A percentile compares a stretch with the other conserved stretches of the same genome.
Conservation (phyloP, 176 grass and related monocot genomes). For the Miscanthus lutarioriparius region DNA sequence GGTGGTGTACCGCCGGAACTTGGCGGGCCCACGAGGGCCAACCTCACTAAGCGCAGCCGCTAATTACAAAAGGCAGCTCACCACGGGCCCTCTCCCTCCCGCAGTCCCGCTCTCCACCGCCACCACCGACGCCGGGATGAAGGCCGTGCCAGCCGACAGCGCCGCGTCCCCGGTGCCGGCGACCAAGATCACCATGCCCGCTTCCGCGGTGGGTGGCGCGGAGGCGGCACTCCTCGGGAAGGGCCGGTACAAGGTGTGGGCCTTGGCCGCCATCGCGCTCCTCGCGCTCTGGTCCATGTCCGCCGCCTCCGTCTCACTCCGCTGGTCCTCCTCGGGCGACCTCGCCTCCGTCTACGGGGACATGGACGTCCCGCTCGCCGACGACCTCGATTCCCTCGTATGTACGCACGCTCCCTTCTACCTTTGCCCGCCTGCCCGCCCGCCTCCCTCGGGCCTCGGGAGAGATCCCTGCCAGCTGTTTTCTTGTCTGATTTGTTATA, state of each 20-base stretch:
- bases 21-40: slow-evolving; percentile 29
- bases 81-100: not conserved
- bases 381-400: slow-evolving; percentile 67
- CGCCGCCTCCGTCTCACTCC: slow-evolving; percentile 78
- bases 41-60: slow-evolving; percentile 28
- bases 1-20: slow-evolving; percentile 18
- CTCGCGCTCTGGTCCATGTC: slow-evolving; percentile 96
- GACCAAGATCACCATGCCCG: slow-evolving; percentile 40
- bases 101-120: not conserved
- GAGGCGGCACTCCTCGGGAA: slow-evolving; percentile 47
- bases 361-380: slow-evolving; percentile 34
- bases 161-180: slow-evolving; percentile 6
- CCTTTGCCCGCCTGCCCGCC: not conserved
- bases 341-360: slow-evolving; percentile 32
- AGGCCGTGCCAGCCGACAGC: slow-evolving; percentile 28
- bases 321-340: slow-evolving; percentile 67
- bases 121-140: slow-evolving; percentile 52
- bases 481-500: slow-evolving; percentile 8
- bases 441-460: not conserved
- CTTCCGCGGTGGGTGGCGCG: not conserved
- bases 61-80: slow-evolving; percentile 37
- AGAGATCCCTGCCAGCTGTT: not conserved
- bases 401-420: not conserved
- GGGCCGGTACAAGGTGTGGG: slow-evolving; percentile 89
- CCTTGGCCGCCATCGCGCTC: slow-evolving; percentile 80